Base-by-base conservation (phyloP, 306 rosid genomes). In the Citrullus mucosospermus region DNA sequence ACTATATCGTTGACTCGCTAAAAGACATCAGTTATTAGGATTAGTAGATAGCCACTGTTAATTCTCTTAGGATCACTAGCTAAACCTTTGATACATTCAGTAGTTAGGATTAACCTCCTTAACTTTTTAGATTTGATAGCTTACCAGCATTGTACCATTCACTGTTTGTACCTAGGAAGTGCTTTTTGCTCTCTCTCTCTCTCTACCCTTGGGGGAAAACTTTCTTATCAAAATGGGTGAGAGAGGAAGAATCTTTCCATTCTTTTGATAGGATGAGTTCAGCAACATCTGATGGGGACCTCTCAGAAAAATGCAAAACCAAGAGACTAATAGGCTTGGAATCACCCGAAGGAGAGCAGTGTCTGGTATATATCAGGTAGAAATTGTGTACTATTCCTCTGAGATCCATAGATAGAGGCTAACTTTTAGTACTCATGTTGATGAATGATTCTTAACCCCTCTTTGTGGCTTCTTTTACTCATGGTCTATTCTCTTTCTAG, bases 31-130 rank as follows among this genome's bases (percentile, higher is more conserved):
- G 46, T 46, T 32, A 9, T 15, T 80, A 46, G 79, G 60, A 79
- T 79, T 53, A 56, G 70, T 69, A 55, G 85, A 50, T 55, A 66
- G 16, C 50, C 62, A 51, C 63, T 30, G 57, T 75, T 75, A 30
- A 18, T 16, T 55, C 50, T 46, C 51, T 54, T 75, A 34, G 78
- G 50, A 55, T 18, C 59, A 28, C 34, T 39, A 78, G 75, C 39
- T 63, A 18, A 39, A 61, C 22, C 59, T 63, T 78, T 59, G 50
- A 61, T 61, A 25, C 56, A 50, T 78, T 78, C 59, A 46, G 69
- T 46, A 62, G 39, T 18, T 56, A 59, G 74, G 80, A 71, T 58
- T 61, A 78, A 16, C 58, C 46, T 28, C 73, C 15, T 18, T 43
- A 39, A 28, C 80, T 28, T 32, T 25, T 41, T 8, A 61, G 58